Conservation (phyloP, 1,284 basidiomycete species). For the Ustilago crameri region DNA sequence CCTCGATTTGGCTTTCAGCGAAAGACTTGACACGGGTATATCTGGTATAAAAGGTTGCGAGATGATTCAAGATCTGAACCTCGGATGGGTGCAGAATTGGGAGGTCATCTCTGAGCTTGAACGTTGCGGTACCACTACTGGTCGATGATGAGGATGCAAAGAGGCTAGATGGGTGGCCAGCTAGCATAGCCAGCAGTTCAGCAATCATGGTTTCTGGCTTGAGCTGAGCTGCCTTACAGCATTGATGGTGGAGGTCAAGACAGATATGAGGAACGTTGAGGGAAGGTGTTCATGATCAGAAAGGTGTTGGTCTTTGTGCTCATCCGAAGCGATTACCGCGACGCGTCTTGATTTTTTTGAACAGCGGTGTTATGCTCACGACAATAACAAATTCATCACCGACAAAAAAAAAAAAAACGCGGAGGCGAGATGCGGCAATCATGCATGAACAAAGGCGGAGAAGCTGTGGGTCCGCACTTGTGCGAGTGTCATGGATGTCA, state of each 20-base stretch:
- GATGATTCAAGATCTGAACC: slow-evolving; percentile 38
- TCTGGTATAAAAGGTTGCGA: slow-evolving; percentile 42
- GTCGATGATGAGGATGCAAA: slow-evolving; percentile 43
- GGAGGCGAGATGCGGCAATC: slow-evolving; percentile 10
- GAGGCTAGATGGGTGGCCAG: slow-evolving; percentile 49
- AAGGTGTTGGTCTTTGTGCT: slow-evolving; percentile 32
- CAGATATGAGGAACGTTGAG: neutral
- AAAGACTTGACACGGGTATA: slow-evolving; percentile 44
- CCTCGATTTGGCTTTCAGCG: slow-evolving; percentile 38
- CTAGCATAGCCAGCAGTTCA: slow-evolving; percentile 48
- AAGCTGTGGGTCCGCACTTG: too few relatives aligned
- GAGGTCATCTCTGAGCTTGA: slow-evolving; percentile 39
- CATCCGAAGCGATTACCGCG: slow-evolving; percentile 10
- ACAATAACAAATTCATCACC: neutral
- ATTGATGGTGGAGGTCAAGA: neutral
- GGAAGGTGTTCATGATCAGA: neutral
- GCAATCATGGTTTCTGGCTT: slow-evolving; percentile 33
- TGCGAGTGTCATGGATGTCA: neutral
- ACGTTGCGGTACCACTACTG: slow-evolving; percentile 2
- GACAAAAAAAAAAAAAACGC: neutral
- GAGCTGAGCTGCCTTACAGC: neutral
- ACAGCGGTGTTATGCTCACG: slow-evolving; percentile 5
- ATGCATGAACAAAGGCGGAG: slow-evolving; percentile 2
- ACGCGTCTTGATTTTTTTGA: slow-evolving; percentile 20
- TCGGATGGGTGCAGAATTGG: slow-evolving; percentile 44